A percentile compares a stretch with the other conserved stretches of the same genome.
Conservation (phyloP, 2,329 filamentous ascomycete genomes). For the Sarocladium kiliense region DNA sequence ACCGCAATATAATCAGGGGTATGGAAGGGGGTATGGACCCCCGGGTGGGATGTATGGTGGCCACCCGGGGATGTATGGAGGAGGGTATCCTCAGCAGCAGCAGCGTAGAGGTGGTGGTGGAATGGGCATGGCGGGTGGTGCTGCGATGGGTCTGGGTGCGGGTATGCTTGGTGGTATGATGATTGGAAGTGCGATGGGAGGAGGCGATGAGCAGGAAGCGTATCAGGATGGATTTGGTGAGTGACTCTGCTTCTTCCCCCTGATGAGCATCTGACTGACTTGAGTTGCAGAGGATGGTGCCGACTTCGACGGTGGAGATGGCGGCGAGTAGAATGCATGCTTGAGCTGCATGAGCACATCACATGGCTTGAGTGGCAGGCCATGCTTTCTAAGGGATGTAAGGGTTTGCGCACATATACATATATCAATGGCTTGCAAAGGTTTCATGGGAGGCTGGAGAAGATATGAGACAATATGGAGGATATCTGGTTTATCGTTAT, state of each 20-base stretch:
- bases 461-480: no score
- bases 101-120: constrained; percentile 33
- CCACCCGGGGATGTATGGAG: constrained; percentile 22
- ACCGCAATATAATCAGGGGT: constrained; percentile 10
- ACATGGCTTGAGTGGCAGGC: no score
- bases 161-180: constrained; percentile 75
- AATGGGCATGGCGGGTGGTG: constrained; percentile 63
- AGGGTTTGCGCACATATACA: no score
- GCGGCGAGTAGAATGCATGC: background rate
- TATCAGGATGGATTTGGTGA: constrained; percentile 42
- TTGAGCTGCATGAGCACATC: no score
- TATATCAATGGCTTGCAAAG: background rate
- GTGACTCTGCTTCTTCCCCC: constrained; percentile 9
- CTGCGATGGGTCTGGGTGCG: constrained; percentile 73
- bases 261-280: constrained; percentile 13
- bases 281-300: constrained; percentile 22
- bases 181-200: constrained; percentile 60
- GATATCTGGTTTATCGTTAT: no score
- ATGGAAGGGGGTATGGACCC: constrained; percentile 17
- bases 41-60: constrained; percentile 15
- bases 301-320: constrained; percentile 22
- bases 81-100: constrained; percentile 31
- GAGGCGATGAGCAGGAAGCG: constrained; percentile 51
- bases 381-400: background rate
- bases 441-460: no score